These are phyloP conservation scores for Cryphonectria naterciae DNA, from an alignment of 2,329 filamentous ascomycete species.

Conservation along the genomic window DNA sequence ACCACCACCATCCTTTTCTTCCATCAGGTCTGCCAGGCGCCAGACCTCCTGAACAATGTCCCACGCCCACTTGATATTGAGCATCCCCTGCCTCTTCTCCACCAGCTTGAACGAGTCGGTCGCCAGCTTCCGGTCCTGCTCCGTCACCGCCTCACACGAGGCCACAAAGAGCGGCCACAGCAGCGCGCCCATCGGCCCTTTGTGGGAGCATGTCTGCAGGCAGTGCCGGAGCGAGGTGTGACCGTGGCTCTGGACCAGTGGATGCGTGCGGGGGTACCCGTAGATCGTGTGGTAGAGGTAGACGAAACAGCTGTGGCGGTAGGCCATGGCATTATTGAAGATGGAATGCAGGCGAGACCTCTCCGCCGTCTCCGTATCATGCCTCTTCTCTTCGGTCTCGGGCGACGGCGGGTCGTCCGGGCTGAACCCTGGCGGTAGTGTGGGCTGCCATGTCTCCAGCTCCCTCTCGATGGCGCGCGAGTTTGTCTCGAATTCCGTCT, in stretches of 20 bases:
- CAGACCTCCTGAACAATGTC: slow-evolving; percentile 65
- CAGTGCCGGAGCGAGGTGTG: slow-evolving; percentile 57
- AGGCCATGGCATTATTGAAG: slow-evolving; percentile 62
- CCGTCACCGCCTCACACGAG: slow-evolving; percentile 59
- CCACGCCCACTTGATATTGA: slow-evolving; percentile 66
- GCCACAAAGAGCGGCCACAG: slow-evolving; percentile 69
- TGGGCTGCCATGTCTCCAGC: slow-evolving; percentile 59
- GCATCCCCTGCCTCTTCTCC: slow-evolving; percentile 64
- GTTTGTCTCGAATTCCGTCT: slow-evolving; percentile 54
- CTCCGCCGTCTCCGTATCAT: slow-evolving; percentile 37
- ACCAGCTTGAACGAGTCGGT: slow-evolving; percentile 56
- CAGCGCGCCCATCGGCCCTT: slow-evolving; percentile 65
- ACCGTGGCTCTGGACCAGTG: slow-evolving; percentile 57
- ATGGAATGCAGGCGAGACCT: slow-evolving; percentile 55
- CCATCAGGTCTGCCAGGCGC: slow-evolving; percentile 51
- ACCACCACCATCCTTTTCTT: slow-evolving; percentile 28
- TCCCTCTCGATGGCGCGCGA: slow-evolving; percentile 60
- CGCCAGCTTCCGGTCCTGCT: slow-evolving; percentile 56
- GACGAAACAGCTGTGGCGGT: slow-evolving; percentile 61
- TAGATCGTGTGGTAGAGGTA: slow-evolving; percentile 62
- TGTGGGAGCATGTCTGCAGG: slow-evolving; percentile 56
- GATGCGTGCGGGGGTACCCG: slow-evolving; percentile 49
- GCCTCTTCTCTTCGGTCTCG: slow-evolving; percentile 28
- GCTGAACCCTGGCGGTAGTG: slow-evolving; percentile 46
- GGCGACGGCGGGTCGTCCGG: slow-evolving; percentile 31